phyloP scores from a whole-genome alignment of 2,329 filamentous ascomycete genomes.

The Trichoderma pleuroti region DNA sequence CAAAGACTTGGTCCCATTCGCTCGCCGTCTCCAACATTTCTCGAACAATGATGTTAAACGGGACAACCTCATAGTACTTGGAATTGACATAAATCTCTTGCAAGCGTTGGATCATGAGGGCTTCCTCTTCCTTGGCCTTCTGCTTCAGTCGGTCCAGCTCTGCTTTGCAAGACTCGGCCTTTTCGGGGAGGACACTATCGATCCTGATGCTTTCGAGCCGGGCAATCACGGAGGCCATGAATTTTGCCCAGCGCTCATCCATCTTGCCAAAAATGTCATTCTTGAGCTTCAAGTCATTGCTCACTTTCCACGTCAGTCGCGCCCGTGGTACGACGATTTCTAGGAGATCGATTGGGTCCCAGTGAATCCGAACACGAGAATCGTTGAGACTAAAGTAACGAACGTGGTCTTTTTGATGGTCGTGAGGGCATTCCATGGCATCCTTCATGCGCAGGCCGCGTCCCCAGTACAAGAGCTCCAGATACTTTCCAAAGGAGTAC shows the following conservation, averaged over 20 bases:
- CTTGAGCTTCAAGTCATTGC: conserved; percentile 85
- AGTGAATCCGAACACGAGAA: conserved; percentile 82
- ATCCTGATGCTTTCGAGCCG: conserved; percentile 85
- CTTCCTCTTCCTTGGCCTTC: conserved; percentile 80
- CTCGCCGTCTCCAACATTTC: conserved; percentile 90
- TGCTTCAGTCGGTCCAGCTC: conserved; percentile 77
- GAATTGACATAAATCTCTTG: conserved; percentile 90
- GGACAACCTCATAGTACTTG: conserved; percentile 95
- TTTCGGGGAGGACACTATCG: conserved; percentile 85
- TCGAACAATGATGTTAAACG: conserved; percentile 82
- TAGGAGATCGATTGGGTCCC: conserved; percentile 86
- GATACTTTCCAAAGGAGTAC: conserved; percentile 96
- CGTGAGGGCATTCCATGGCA: conserved; percentile 74
- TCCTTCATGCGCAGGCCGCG: conserved; percentile 71
- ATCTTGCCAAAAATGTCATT: conserved; percentile 84
- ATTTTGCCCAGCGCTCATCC: conserved; percentile 77
- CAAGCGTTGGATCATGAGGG: conserved; percentile 67
- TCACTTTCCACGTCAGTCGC: conserved; percentile 95
- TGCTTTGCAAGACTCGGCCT: conserved; percentile 73
- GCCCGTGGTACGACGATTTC: conserved; percentile 91
- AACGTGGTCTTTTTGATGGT: conserved; percentile 87
- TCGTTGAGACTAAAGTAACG: conserved; percentile 89
- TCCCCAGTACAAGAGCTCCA: conserved; percentile 97
- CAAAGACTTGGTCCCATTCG: conserved; percentile 88
- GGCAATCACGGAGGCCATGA: conserved; percentile 81